Conservation (phyloP, 2,329 filamentous ascomycete genomes). For the Claviceps sorghi region DNA sequence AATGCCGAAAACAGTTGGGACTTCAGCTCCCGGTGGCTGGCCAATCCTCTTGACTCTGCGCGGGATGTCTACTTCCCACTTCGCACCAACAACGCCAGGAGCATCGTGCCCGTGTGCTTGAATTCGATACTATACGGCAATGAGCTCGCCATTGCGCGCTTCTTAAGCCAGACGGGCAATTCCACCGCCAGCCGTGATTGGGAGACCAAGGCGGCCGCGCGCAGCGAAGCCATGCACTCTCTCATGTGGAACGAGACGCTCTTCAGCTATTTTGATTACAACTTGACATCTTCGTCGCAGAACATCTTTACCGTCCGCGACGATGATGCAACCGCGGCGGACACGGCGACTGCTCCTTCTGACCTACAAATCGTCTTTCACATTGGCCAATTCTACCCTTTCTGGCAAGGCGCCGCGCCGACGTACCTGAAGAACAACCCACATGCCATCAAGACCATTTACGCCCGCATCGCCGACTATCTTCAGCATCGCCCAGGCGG, state of each 20-base stretch:
- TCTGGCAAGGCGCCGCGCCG: conserved; percentile 54
- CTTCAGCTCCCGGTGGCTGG: conserved; percentile 45
- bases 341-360: conserved; percentile 29
- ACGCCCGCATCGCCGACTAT: conserved; percentile 35
- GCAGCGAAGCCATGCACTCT: conserved; percentile 47
- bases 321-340: conserved; percentile 19
- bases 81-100: conserved; percentile 44
- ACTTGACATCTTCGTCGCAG: conserved; percentile 42
- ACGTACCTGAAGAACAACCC: conserved; percentile 42
- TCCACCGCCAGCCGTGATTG: conserved; percentile 33
- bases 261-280: conserved; percentile 55
- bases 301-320: conserved; percentile 39
- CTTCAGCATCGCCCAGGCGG: conserved; percentile 39
- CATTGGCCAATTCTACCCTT: conserved; percentile 49
- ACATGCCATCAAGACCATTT: conserved; percentile 39
- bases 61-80: conserved; percentile 50
- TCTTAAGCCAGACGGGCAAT: conserved; percentile 38
- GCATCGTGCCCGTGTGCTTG: conserved; percentile 48
- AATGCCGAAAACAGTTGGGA: conserved; percentile 55
- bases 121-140: conserved; percentile 56
- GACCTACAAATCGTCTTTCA: conserved; percentile 44
- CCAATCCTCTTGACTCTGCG: conserved; percentile 41
- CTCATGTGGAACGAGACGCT: conserved; percentile 51
- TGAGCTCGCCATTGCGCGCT: conserved; percentile 42
- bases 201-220: conserved; percentile 31